Evolutionary conservation across 2,329 filamentous ascomycete genomes (phyloP).

Genomic region (Sporothrix variecibatus): DNA sequence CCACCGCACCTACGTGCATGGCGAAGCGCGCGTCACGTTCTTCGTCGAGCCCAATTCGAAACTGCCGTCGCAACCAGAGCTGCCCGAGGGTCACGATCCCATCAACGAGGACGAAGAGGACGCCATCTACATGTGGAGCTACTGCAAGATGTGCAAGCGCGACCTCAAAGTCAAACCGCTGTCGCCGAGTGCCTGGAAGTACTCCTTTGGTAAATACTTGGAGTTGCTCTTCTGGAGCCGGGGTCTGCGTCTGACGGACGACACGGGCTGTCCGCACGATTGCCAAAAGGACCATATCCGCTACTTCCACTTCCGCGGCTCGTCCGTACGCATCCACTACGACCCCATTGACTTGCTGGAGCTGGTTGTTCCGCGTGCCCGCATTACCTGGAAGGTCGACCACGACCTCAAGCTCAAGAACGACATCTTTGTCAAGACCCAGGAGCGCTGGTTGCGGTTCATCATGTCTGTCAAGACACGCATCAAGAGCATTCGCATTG

Average conservation of each 20-base stretch:
- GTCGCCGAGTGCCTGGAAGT: constrained; percentile 95
- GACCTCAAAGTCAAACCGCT: constrained; percentile 88
- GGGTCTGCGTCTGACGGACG: constrained; percentile 70
- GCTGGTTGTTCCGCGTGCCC: constrained; percentile 85
- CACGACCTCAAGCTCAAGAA: constrained; percentile 92
- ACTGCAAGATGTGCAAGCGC: constrained; percentile 86
- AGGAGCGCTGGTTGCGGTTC: constrained; percentile 81
- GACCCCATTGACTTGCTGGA: constrained; percentile 91
- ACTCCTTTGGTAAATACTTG: constrained; percentile 98
- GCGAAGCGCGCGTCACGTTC: constrained; percentile 88
- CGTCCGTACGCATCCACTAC: constrained; percentile 86
- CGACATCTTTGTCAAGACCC: constrained; percentile 78
- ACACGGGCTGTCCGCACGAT: constrained; percentile 76
- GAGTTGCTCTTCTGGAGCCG: constrained; percentile 96
- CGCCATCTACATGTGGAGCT: constrained; percentile 96
- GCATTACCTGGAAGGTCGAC: constrained; percentile 97
- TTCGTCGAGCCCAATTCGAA: constrained; percentile 69
- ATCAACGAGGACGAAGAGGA: constrained; percentile 45
- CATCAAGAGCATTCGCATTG: constrained; percentile 84
- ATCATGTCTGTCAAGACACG: constrained; percentile 83
- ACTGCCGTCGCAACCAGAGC: constrained; percentile 49
- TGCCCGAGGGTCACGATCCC: constrained; percentile 36
- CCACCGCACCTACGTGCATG: constrained; percentile 95
- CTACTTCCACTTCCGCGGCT: constrained; percentile 86
- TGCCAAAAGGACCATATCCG: constrained; percentile 89